Evolutionary conservation across 345 rosid species (phyloP).

Genomic region (Hibiscus tridactylites): DNA sequence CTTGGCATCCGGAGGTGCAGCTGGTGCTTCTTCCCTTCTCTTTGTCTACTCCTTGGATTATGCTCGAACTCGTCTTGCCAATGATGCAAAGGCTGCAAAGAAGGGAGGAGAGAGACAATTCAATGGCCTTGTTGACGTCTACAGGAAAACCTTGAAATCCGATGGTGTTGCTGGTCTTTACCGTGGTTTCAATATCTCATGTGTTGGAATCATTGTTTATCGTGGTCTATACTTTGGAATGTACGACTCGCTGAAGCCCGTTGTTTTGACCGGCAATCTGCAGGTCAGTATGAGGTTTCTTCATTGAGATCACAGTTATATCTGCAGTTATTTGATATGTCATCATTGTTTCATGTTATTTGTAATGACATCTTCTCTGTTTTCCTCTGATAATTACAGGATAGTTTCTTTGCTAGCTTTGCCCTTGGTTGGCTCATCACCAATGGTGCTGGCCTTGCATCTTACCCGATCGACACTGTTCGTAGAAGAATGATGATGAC

Average conservation of each 20-base stretch:
- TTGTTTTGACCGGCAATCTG: conserved; percentile 46
- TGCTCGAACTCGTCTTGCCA: conserved; percentile 86
- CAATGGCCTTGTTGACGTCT: conserved; percentile 70
- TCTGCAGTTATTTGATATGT: not conserved
- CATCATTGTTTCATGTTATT: not conserved
- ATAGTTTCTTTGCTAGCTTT: conserved; percentile 83
- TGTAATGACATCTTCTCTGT: not conserved
- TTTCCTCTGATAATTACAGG: conserved; percentile 36
- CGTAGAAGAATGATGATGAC: conserved; percentile 99
- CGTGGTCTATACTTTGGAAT: conserved; percentile 87
- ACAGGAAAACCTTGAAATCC: conserved; percentile 60
- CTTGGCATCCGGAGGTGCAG: conserved; percentile 84
- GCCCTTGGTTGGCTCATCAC: conserved; percentile 86
- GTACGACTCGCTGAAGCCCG: conserved; percentile 87
- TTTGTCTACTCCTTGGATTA: conserved; percentile 83
- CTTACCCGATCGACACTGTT: conserved; percentile 82
- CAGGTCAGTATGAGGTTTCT: conserved; percentile 31
- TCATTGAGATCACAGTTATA: not conserved
- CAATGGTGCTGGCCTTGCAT: conserved; percentile 81
- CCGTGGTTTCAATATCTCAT: conserved; percentile 85
- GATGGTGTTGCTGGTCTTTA: conserved; percentile 82
- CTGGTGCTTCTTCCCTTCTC: conserved; percentile 83
- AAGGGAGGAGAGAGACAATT: conserved; percentile 89
- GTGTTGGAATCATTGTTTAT: conserved; percentile 74
- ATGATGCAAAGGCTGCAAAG: conserved; percentile 81